Conservation (phyloP, 1,284 basidiomycete species). For the Singerocomus rubriflavus region DNA sequence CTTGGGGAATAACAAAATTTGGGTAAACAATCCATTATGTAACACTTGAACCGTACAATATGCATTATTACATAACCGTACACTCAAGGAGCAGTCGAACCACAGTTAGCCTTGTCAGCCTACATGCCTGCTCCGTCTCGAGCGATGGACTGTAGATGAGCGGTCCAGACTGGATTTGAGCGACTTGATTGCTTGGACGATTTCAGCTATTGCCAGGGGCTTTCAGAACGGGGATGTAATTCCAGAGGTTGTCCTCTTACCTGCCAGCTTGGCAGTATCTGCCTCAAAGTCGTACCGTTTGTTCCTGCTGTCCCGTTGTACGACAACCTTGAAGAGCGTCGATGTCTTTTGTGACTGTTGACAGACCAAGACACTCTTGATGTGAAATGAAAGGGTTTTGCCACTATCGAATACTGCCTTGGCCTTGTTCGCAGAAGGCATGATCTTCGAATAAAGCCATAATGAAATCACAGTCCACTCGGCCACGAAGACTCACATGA, state of each 20-base stretch:
- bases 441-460: conserved; percentile 56
- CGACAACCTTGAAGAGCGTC: conserved; percentile 82
- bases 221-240: neutral
- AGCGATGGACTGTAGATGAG: conserved; percentile 53
- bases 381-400: conserved; percentile 90
- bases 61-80: neutral
- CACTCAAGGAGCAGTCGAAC: neutral
- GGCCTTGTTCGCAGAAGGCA: conserved; percentile 81
- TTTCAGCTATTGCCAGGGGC: conserved; percentile 49
- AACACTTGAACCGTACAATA: conserved; percentile 1
- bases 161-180: conserved; percentile 59
- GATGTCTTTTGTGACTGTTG: conserved; percentile 82
- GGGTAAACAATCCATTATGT: conserved; percentile 8
- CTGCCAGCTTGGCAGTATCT: conserved; percentile 77
- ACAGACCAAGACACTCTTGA: conserved; percentile 82
- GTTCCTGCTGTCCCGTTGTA: conserved; percentile 65
- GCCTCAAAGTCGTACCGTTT: conserved; percentile 99
- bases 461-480: conserved; percentile 1
- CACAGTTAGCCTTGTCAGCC: conserved; percentile 8
- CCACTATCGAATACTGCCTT: conserved; percentile 84
- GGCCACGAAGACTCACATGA: conserved; percentile 57
- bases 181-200: conserved; percentile 63
- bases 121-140: conserved; percentile 55
- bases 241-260: conserved; percentile 42
- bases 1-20: too few relatives aligned